Conservation (phyloP, 2,329 filamentous ascomycete genomes). For the Chaetoscypha palmicola region DNA sequence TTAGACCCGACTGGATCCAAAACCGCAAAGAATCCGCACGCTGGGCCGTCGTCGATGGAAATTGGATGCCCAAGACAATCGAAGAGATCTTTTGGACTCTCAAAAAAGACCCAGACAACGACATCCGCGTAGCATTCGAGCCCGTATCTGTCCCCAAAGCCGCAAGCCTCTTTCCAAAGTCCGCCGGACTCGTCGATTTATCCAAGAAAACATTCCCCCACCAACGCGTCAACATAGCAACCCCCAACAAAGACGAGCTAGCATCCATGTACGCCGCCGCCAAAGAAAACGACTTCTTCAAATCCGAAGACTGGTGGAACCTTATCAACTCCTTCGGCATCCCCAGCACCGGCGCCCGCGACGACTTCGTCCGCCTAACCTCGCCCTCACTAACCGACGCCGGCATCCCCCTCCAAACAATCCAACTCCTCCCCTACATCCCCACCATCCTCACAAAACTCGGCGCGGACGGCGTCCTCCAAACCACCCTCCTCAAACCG, state of each 20-base stretch:
- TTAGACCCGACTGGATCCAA: conserved; percentile 31
- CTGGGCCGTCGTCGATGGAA: conserved; percentile 80
- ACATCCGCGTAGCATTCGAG: conserved; percentile 62
- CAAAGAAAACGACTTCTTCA: conserved; percentile 58
- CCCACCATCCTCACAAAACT: conserved; percentile 81
- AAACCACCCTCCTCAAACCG: conserved; percentile 63
- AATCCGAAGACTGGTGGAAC: conserved; percentile 66
- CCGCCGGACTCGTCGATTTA: neutral
- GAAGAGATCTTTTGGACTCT: conserved; percentile 60
- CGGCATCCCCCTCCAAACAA: conserved; percentile 74
- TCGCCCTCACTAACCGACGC: conserved; percentile 61
- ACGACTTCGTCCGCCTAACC: conserved; percentile 64
- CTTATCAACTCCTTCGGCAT: conserved; percentile 76
- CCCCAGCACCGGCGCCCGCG: conserved; percentile 57
- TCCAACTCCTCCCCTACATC: conserved; percentile 83
- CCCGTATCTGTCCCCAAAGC: conserved; percentile 83
- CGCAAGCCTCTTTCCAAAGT: conserved; percentile 49
- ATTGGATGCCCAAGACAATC: conserved; percentile 67
- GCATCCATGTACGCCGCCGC: conserved; percentile 70
- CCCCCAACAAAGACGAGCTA: conserved; percentile 80
- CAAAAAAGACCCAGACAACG: conserved; percentile 36
- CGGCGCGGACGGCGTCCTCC: conserved; percentile 52
- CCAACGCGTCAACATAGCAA: conserved; percentile 63
- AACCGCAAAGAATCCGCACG: conserved; percentile 30
- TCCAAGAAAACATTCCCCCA: conserved; percentile 45